phyloP scores from a whole-genome alignment of 768 basidiomycete species.

The Lactarius trivialis region DNA sequence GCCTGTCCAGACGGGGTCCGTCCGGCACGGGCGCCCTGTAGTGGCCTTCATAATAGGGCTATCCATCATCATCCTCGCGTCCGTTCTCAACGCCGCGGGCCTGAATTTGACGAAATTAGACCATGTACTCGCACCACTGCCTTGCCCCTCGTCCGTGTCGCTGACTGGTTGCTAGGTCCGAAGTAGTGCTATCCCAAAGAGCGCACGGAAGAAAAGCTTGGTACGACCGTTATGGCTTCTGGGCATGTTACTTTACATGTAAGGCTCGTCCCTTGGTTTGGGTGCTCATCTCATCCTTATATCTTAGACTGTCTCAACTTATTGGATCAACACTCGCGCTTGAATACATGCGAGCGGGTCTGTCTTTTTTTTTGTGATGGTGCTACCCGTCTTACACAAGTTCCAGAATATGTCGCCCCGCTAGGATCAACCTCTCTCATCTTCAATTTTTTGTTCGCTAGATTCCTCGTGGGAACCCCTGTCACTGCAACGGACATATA shows the following conservation, averaged over 20 bases:
- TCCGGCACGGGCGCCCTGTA: conserved; percentile 48
- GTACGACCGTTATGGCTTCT: conserved; percentile 83
- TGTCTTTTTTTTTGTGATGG: conserved; percentile 22
- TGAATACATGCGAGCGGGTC: conserved; percentile 82
- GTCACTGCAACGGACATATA: conserved; percentile 81
- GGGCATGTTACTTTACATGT: conserved; percentile 95
- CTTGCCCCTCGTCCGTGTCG: not conserved
- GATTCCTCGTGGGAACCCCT: conserved; percentile 79
- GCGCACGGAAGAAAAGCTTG: conserved; percentile 69
- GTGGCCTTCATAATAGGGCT: conserved; percentile 80
- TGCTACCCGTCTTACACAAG: conserved; percentile 20
- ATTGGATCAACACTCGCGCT: conserved; percentile 83
- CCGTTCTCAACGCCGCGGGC: conserved; percentile 86
- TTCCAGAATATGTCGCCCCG: conserved; percentile 87
- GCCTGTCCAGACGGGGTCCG: not conserved
- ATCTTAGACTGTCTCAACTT: conserved; percentile 65
- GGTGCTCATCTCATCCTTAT: conserved; percentile 7
- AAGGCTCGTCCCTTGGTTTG: conserved; percentile 27
- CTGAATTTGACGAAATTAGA: conserved; percentile 92
- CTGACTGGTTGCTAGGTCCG: conserved; percentile 44
- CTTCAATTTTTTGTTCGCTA: conserved; percentile 94
- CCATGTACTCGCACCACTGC: conserved; percentile 41
- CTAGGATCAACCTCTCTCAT: conserved; percentile 89
- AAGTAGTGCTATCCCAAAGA: conserved; percentile 69
- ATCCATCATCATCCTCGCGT: conserved; percentile 74